Evolutionary conservation across 257 asterid species (phyloP).

Genomic region (Datura wrightii): DNA sequence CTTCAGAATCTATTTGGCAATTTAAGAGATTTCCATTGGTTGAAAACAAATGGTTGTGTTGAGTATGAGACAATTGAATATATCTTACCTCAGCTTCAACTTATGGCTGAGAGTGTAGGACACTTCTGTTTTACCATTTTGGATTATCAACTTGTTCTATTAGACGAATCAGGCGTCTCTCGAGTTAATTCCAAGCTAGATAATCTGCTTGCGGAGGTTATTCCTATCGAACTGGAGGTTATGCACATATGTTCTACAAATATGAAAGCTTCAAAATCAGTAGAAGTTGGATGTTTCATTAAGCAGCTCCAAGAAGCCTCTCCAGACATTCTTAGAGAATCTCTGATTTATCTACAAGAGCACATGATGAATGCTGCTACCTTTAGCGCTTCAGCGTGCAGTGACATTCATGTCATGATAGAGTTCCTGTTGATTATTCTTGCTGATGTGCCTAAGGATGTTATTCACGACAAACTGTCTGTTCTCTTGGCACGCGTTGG

Average conservation of each 20-base stretch:
- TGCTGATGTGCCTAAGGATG: neutral
- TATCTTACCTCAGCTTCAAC: neutral
- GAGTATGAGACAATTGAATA: neutral
- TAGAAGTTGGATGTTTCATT: neutral
- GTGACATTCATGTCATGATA: neutral
- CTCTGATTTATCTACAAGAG: neutral
- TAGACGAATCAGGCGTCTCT: neutral
- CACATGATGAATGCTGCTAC: neutral
- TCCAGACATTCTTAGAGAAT: neutral
- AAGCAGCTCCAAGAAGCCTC: neutral
- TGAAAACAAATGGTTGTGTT: neutral
- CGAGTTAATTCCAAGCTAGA: neutral
- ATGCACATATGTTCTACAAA: neutral
- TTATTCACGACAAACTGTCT: neutral
- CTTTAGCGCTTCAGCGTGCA: neutral
- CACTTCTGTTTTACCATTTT: neutral
- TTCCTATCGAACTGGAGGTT: neutral
- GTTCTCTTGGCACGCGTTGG: neutral
- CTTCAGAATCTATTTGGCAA: neutral
- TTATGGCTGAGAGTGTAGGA: neutral
- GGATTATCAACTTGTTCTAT: neutral
- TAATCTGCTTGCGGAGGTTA: neutral
- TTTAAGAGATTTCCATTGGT: neutral
- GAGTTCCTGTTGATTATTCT: constrained; percentile 15
- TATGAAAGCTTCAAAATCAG: neutral